These are phyloP conservation scores for Neonectria sp. DNA, from an alignment of 2,329 filamentous ascomycete species.

Conservation along the genomic window DNA sequence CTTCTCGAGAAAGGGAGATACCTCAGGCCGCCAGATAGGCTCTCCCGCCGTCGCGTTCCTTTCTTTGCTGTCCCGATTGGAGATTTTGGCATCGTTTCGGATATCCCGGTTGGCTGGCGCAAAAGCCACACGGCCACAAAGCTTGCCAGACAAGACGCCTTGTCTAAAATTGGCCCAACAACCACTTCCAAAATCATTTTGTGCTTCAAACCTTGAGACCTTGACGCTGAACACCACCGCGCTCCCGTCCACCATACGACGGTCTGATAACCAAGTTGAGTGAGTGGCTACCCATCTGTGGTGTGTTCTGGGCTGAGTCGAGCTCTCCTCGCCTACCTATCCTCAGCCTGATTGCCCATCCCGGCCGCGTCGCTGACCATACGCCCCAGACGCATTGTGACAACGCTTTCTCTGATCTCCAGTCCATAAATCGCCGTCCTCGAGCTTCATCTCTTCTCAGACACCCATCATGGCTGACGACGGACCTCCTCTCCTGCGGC, in stretches of 20 bases:
- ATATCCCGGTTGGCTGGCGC: slow-evolving; percentile 38
- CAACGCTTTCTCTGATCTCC: neutral
- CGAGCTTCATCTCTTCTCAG: neutral
- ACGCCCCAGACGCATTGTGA: neutral
- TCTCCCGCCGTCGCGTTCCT: slow-evolving; percentile 6
- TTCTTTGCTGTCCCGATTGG: slow-evolving; percentile 7
- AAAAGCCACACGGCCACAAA: slow-evolving; percentile 31
- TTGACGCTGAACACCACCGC: neutral
- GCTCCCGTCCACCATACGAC: neutral
- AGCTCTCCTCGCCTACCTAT: slow-evolving; percentile 5
- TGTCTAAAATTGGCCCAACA: slow-evolving; percentile 17
- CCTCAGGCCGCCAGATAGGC: neutral
- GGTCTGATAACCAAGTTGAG: neutral
- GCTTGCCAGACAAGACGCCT: slow-evolving; percentile 13
- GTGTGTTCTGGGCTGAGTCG: slow-evolving; percentile 14
- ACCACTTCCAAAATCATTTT: neutral
- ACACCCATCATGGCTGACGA: slow-evolving; percentile 56
- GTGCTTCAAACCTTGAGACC: slow-evolving; percentile 4
- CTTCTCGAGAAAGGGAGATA: neutral
- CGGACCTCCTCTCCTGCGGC: slow-evolving; percentile 73
- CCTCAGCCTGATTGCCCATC: slow-evolving; percentile 20
- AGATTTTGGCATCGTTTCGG: slow-evolving; percentile 29
- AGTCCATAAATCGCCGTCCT: neutral
- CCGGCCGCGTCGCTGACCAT: slow-evolving; percentile 17
- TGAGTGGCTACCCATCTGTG: slow-evolving; percentile 21